These are phyloP conservation scores for Brassica carinata DNA, from an alignment of 345 rosid species.

Conservation along the genomic window DNA sequence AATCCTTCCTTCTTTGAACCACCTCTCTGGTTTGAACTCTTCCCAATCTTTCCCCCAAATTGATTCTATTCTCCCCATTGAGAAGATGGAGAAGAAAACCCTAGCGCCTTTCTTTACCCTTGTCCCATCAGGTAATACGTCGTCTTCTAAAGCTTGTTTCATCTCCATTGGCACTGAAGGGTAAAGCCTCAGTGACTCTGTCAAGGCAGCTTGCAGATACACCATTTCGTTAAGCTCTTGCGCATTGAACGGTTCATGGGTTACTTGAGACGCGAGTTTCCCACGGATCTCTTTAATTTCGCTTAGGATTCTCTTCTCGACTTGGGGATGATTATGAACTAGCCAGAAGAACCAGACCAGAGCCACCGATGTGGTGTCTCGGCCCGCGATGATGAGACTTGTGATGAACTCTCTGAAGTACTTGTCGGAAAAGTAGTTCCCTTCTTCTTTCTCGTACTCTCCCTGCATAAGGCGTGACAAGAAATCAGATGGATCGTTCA, in stretches of 20 bases:
- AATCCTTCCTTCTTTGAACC: slow-evolving; percentile 58
- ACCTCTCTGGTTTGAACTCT: slow-evolving; percentile 79
- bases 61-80: slow-evolving; percentile 61
- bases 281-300: not conserved
- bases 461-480: slow-evolving; percentile 59
- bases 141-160: slow-evolving; percentile 64
- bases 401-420: slow-evolving; percentile 66
- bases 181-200: slow-evolving; percentile 71
- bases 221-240: slow-evolving; percentile 62
- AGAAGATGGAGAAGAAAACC: slow-evolving; percentile 49
- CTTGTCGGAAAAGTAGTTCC: slow-evolving; percentile 42
- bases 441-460: slow-evolving; percentile 39
- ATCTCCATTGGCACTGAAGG: slow-evolving; percentile 76
- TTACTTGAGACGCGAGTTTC: not conserved
- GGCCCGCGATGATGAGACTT: slow-evolving; percentile 74
- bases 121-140: slow-evolving; percentile 63
- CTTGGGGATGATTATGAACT: slow-evolving; percentile 48
- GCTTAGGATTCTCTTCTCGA: slow-evolving; percentile 53
- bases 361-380: slow-evolving; percentile 84
- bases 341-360: slow-evolving; percentile 84
- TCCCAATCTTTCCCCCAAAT: slow-evolving; percentile 69
- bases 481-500: slow-evolving; percentile 56
- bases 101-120: slow-evolving; percentile 56
- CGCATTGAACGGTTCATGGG: slow-evolving; percentile 27
- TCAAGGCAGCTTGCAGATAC: slow-evolving; percentile 73